Base-by-base conservation (phyloP, 2,329 filamentous ascomycete genomes). In the Pezicula rhizophila region DNA sequence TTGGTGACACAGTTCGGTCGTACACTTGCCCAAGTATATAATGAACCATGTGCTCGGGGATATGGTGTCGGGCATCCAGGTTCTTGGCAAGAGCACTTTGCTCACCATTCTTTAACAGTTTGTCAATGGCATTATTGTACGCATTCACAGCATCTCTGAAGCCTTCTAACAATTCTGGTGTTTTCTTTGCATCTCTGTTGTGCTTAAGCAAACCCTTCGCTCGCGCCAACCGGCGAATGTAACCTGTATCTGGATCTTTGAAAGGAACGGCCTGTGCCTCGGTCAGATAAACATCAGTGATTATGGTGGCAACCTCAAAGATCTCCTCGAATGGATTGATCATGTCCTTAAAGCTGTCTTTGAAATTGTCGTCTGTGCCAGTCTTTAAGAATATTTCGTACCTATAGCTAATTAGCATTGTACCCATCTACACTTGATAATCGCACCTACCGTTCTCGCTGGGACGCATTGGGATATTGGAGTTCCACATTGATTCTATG, bases 11-110 rank as follows among this genome's bases (percentile, higher is more conserved):
- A 5, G 89, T 95, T 45, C 93, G 88, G 60, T 91, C 84, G 69
- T 96, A 97, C 18, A 89, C 86, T 65, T 99, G 91, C 47, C 80
- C 83, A 38, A 95, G 78, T 59, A 96, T 92, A 57, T 89, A 84
- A 57, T 87, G 82, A 42, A 91, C 83, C 43, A 91, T 79, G 40
- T 81, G 79, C 39, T 87, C 75, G 6, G 87, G 82, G 15, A 96
- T 72, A 42, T 79, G 76, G 60, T 86, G 84, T 64, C 81, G 80
- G 42, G 72, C 70, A 56, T 87, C 80, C 42, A 97, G 75, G 57
- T 87, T 85, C 57, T 78, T 81, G 17, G 82, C 77, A 52, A 97
- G 80, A 8, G 80, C 81, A 37, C 88, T 89, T 59, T 86, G 78
- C 53, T 78, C 72, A 17, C 90, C 77, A 26, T 31, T 10, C 28